Evolutionary conservation across 1,139 yeast genomes (phyloP).

Genomic region (Sugiyamaella neomexicana): DNA sequence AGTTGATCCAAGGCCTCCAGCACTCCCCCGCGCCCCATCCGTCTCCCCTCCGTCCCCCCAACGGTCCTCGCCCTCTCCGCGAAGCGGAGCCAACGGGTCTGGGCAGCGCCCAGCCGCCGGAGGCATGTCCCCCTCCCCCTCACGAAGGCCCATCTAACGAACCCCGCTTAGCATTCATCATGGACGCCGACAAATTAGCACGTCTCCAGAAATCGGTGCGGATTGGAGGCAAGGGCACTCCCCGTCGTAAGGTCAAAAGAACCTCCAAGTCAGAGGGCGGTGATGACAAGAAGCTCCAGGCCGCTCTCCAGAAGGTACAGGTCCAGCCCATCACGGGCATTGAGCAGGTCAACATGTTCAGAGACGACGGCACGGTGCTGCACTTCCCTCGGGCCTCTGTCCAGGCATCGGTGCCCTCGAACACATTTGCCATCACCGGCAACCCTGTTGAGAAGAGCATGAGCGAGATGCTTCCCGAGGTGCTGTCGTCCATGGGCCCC

Average conservation of each 20-base stretch:
- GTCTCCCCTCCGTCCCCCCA: neutral
- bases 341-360: constrained; percentile 97
- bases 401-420: constrained; percentile 87
- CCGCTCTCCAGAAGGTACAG: constrained; percentile 83
- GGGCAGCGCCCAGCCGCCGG: constrained; percentile 6
- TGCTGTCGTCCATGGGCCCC: constrained; percentile 95
- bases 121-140: too few relatives aligned
- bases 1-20: too few relatives aligned
- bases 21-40: neutral
- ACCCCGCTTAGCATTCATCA: constrained; percentile 16
- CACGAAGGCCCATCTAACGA: too few relatives aligned
- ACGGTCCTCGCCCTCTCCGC: neutral
- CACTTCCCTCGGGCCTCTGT: constrained; percentile 96
- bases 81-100: constrained; percentile 5
- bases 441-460: constrained; percentile 91
- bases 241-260: constrained; percentile 77
- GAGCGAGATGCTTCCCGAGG: constrained; percentile 91
- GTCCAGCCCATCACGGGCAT: constrained; percentile 86
- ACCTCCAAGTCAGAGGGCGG: constrained; percentile 66
- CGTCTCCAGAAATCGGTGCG: constrained; percentile 44
- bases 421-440: constrained; percentile 95
- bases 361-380: constrained; percentile 92
- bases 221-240: constrained; percentile 51
- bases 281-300: constrained; percentile 88
- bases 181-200: constrained; percentile 45